phyloP scores from a whole-genome alignment of 2,329 filamentous ascomycete genomes.

The Colletotrichum tanaceti region DNA sequence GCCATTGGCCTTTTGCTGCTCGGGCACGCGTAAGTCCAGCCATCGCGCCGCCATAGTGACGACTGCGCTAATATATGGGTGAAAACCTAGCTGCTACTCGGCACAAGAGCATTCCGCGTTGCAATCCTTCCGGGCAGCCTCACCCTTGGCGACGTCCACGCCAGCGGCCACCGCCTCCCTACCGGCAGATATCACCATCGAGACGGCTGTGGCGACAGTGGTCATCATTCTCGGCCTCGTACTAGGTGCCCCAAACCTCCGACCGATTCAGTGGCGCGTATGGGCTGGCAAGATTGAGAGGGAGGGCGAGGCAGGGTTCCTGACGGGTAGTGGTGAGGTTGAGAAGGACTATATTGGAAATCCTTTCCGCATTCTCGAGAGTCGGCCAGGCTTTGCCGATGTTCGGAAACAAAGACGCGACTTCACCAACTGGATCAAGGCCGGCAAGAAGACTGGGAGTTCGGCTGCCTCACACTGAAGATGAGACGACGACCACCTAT shows the following conservation, averaged over 20 bases:
- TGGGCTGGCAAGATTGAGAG: slow-evolving; percentile 89
- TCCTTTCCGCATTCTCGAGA: slow-evolving; percentile 83
- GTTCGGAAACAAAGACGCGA: slow-evolving; percentile 83
- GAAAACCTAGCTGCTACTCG: slow-evolving; percentile 82
- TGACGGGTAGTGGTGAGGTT: slow-evolving; percentile 69
- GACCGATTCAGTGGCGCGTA: slow-evolving; percentile 84
- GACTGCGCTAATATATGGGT: slow-evolving; percentile 6
- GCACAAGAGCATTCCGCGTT: slow-evolving; percentile 90
- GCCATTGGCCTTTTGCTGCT: slow-evolving; percentile 81
- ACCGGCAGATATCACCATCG: slow-evolving; percentile 87
- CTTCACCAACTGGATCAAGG: slow-evolving; percentile 79
- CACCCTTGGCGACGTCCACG: slow-evolving; percentile 51
- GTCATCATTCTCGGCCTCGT: slow-evolving; percentile 88
- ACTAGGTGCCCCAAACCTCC: slow-evolving; percentile 78
- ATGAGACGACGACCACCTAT: not conserved
- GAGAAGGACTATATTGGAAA: slow-evolving; percentile 80
- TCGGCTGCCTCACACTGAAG: not conserved
- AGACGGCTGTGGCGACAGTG: slow-evolving; percentile 83
- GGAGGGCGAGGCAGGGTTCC: slow-evolving; percentile 72
- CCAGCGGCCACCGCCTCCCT: slow-evolving; percentile 65
- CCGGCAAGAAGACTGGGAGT: slow-evolving; percentile 39
- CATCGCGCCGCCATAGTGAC: not conserved
- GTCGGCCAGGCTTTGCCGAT: slow-evolving; percentile 86
- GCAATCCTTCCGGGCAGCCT: slow-evolving; percentile 65
- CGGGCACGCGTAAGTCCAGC: slow-evolving; percentile 80